phyloP scores from a whole-genome alignment of 23 red algal species.

The Gracilaria gracilis region DNA sequence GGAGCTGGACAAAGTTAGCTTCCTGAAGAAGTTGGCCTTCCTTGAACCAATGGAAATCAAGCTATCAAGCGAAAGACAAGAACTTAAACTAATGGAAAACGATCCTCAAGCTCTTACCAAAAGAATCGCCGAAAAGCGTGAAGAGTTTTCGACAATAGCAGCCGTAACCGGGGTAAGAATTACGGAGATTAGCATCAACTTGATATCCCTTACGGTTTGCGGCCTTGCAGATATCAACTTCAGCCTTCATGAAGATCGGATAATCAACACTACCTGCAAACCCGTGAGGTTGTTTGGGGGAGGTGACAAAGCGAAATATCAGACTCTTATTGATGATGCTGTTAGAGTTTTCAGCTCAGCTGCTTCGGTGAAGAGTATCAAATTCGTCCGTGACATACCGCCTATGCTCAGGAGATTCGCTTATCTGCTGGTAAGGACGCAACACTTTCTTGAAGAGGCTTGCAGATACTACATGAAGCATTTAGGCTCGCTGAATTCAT shows the following conservation, averaged over 20 bases:
- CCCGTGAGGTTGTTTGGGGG: not conserved
- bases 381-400: constrained; percentile 20
- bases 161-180: constrained; percentile 10
- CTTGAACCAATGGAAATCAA: constrained; percentile 27
- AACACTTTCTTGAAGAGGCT: constrained; percentile 22
- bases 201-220: constrained; percentile 3
- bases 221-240: constrained; percentile 11
- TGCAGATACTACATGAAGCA: constrained; percentile 23
- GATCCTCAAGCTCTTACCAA: not conserved
- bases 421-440: constrained; percentile 3
- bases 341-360: not conserved
- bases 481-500: not conserved
- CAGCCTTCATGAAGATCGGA: constrained; percentile 27
- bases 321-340: constrained; percentile 1
- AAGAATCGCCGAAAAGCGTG: not conserved
- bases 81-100: not conserved
- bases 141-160: constrained; percentile 12
- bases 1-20: not conserved
- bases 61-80: not conserved
- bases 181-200: constrained; percentile 5
- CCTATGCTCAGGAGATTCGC: constrained; percentile 14
- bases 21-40: not conserved
- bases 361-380: constrained; percentile 8
- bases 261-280: constrained; percentile 37
- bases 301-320: not conserved